Conservation (phyloP, 176 grass and related monocot species). For the Oryza coarctata region DNA sequence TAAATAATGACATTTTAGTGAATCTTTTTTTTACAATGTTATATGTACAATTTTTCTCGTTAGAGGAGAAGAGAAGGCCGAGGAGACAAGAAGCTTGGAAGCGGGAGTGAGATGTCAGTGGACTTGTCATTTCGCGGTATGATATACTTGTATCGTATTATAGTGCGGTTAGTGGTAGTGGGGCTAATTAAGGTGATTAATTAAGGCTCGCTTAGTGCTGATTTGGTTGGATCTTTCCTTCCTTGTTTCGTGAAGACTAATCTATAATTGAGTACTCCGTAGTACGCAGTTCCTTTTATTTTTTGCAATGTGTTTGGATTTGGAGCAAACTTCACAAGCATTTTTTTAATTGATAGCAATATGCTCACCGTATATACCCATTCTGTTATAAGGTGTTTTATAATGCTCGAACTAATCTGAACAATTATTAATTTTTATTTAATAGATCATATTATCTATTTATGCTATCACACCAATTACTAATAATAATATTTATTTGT, state of each 20-base stretch:
- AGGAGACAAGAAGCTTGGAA: constrained; percentile 44
- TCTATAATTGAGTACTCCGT: not conserved
- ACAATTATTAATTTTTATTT: too few relatives aligned
- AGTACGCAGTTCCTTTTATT: not conserved
- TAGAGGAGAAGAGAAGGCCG: not conserved
- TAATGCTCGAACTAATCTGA: too few relatives aligned
- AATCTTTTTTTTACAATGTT: too few relatives aligned
- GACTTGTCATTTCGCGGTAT: constrained; percentile 34
- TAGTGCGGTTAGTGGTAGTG: constrained; percentile 34
- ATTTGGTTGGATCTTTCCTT: constrained; percentile 13
- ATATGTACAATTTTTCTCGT: too few relatives aligned
- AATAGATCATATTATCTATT: too few relatives aligned
- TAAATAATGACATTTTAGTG: too few relatives aligned
- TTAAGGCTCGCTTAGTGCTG: constrained; percentile 3
- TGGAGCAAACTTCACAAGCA: not conserved
- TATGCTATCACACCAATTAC: too few relatives aligned
- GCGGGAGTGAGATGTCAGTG: constrained; percentile 41
- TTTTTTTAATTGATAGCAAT: not conserved
- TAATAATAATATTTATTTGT: too few relatives aligned
- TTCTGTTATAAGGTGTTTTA: too few relatives aligned
- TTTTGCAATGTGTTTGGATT: constrained; percentile 22
- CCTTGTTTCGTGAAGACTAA: constrained; percentile 10
- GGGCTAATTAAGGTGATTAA: not conserved
- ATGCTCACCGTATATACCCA: not conserved
- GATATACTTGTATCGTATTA: constrained; percentile 24